Evolutionary conservation across 176 grass and related monocot species (phyloP).

Genomic region (Zea luxurians): DNA sequence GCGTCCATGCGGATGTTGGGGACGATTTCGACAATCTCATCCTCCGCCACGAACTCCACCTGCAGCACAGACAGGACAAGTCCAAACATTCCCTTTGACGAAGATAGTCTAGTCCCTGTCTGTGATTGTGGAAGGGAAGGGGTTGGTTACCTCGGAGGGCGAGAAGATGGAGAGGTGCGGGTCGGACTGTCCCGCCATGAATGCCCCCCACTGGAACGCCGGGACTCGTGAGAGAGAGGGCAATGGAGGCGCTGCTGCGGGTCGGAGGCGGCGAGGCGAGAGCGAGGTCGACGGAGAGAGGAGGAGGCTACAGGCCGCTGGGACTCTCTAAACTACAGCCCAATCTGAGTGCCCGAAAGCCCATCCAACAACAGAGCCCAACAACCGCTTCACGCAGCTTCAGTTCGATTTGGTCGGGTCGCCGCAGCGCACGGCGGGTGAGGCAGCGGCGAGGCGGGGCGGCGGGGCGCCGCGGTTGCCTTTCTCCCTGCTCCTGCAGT

Average conservation of each 20-base stretch:
- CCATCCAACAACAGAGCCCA: neutral
- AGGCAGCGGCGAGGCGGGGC: neutral
- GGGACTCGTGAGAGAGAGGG: neutral
- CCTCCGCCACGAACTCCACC: constrained; percentile 91
- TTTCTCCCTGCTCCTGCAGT: neutral
- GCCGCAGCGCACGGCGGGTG: neutral
- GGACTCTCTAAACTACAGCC: neutral
- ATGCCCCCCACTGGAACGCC: neutral
- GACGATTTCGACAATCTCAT: constrained; percentile 71
- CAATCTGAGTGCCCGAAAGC: neutral
- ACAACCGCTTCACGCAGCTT: neutral
- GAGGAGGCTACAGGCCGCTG: neutral
- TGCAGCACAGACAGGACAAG: constrained; percentile 2
- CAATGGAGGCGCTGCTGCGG: neutral
- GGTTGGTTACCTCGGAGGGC: constrained; percentile 57
- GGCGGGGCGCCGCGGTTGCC: neutral
- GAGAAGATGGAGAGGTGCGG: constrained; percentile 74
- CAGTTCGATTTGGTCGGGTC: neutral
- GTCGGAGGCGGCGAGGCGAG: neutral
- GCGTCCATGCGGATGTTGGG: constrained; percentile 86
- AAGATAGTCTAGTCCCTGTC: neutral
- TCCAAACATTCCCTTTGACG: neutral
- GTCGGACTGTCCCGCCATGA: constrained; percentile 52
- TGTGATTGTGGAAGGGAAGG: neutral
- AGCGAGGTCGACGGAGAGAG: neutral